Evolutionary conservation across 805 yeast species (phyloP), one percentile per base, ranked within the genome.

Genomic region (Ogataea thermomethanolica): DNA sequence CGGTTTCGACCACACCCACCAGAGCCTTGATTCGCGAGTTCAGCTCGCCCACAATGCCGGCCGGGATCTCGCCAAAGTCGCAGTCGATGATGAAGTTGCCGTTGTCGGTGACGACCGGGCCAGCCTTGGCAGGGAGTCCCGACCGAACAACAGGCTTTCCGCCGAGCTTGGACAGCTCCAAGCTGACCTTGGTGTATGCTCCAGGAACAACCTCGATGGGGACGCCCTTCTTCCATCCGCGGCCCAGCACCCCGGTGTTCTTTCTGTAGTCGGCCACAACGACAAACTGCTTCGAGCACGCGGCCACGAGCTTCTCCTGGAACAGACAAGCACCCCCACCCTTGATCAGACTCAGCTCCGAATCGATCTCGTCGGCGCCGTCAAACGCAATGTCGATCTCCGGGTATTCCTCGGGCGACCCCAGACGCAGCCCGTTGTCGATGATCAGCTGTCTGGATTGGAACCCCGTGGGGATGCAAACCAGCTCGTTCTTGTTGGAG

Each of bases 281-380:
- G 21, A 93, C 70, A 57, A 91, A 89, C 53, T 74, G 76, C 43
- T 75, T 68, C 3, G 96, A 79, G 46, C 87, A 78, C 41, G 78
- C 74, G 12, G 96, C 96, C 10, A 93, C 96, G 39, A 93, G 72
- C 66, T 93, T 93, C 63, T 93, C 99, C 67, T 91, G 99, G 67
- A 93, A 83, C 48, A 89, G 71, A 64, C 99, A 93, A 2, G 97
- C 99, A 29, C 99, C 99, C 35, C 99, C 99, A 51, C 99, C 99
- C 66, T 93, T 93, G 61, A 93, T 93, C 55, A 90, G 80, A 59
- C 89, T 86, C 53, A 93, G 71, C 14, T 72, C 59, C 4, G 76
- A 59, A 63, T 91, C 99, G 43, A 90, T 90, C 65, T 93, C 99
- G 64, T 93, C 99, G 2, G 99, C 98, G 32, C 99, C 99, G 63